Percentiles rank a stretch among this genome's conserved stretches.
Evolutionary conservation across 352 stramenopile species (phyloP).

Genomic region (Phytophthora capsici): DNA sequence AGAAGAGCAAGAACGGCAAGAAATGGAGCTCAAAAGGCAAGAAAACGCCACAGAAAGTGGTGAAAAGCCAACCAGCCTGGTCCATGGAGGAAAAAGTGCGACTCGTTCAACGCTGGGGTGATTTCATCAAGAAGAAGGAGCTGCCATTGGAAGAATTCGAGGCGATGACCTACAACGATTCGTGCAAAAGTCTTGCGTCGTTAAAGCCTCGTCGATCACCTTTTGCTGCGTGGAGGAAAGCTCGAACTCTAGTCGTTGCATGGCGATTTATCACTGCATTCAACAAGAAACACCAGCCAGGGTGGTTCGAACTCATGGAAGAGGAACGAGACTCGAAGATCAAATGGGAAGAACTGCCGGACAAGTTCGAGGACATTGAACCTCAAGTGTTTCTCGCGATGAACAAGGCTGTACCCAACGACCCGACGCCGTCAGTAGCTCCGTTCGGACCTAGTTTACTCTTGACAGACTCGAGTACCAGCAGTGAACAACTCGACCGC

Average conservation of each 20-base stretch:
- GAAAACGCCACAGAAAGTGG: constrained; percentile 1
- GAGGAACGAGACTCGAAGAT: constrained; percentile 14
- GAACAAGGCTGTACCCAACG: constrained; percentile 1
- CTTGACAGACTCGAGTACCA: constrained; percentile 3
- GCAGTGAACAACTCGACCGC: constrained; percentile 14
- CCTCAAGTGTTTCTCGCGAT: constrained; percentile 20
- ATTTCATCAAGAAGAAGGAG: constrained; percentile 12
- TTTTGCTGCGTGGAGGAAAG: constrained; percentile 24
- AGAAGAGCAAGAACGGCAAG: constrained; percentile 3
- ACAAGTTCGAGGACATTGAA: constrained; percentile 34
- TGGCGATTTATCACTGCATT: constrained; percentile 28
- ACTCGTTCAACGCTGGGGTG: constrained; percentile 11
- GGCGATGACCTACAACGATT: constrained; percentile 5
- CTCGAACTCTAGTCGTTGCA: constrained; percentile 17
- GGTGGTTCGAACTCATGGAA: constrained; percentile 35
- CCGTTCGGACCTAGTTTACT: neutral
- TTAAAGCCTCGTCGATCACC: constrained; percentile 16
- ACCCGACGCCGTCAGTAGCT: neutral
- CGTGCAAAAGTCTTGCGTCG: constrained; percentile 1
- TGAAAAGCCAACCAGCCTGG: constrained; percentile 16
- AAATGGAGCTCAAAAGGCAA: neutral
- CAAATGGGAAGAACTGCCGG: constrained; percentile 14
- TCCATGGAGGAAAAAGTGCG: constrained; percentile 13
- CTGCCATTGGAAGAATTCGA: constrained; percentile 16
- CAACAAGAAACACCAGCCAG: constrained; percentile 17